Base-by-base conservation (phyloP, 2,329 filamentous ascomycete species). In the Pseudogymnoascus sp. region DNA sequence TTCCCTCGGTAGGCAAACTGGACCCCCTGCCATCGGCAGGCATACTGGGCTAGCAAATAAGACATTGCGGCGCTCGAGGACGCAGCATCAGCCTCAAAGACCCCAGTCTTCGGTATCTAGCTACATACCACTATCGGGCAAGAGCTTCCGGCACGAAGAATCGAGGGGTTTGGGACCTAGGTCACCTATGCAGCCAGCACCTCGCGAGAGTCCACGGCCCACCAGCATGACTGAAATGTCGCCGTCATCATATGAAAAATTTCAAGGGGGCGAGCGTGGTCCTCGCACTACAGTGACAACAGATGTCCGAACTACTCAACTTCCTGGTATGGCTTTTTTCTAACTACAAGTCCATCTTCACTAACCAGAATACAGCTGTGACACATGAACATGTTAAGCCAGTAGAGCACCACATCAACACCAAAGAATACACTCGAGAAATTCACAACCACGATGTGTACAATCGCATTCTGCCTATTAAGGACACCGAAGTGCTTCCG, bases 401-500 rank as follows among this genome's bases (percentile, higher is more conserved):
- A 3, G 68, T 75, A 11, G 67, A 74, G 9, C 79, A 79, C 63
- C 73, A 81, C 58, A 73, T 82, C 47, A 67, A 75, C 13, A 72
- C 81, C 64, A 75, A 81, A 65, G 66, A 68, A 21, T 77, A 82
- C 59, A 77, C 76, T 5, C 77, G 79, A 37, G 81, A 83, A 63
- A 80, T 81, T 35, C 81, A 84, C 70, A 78, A 77, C 35, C 75
- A 83, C 67, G 76, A 82, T 64, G 69, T 80, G 36, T 78, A 77
- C 65, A 79, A 83, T 63, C 77, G 78, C 26, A 73, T 81, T 26
- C 76, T 80, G n/a, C 81, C 81, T 2, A 74, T 84, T 21, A 73
- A 78, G 29, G 78, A 83, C 60, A 76, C 79, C 10, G 77, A 83
- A 66, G 74, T 83, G 8, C 73, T 83, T 0, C 79, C 81, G 1